These are phyloP conservation scores for Xanthoconium stramineum DNA, from an alignment of 768 basidiomycete genomes.

Conservation along the genomic window DNA sequence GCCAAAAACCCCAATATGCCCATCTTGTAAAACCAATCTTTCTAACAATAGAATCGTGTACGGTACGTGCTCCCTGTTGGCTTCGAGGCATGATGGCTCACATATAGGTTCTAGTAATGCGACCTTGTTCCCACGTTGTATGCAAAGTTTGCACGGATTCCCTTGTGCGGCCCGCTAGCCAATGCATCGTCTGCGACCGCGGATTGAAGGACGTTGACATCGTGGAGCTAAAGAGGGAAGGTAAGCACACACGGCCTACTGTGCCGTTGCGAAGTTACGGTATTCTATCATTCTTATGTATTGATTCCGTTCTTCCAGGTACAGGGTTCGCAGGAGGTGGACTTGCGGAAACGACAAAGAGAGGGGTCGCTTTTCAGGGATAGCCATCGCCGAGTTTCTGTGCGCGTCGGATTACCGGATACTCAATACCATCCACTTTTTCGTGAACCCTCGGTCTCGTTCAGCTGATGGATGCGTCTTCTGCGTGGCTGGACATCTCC, in stretches of 20 bases:
- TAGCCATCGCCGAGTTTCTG: slow-evolving; percentile 28
- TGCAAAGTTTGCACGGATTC: slow-evolving; percentile 92
- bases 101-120: slow-evolving; percentile 52
- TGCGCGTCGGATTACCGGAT: neutral
- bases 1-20: slow-evolving; percentile 66
- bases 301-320: slow-evolving; percentile 41
- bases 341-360: slow-evolving; percentile 79
- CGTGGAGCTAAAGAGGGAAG: slow-evolving; percentile 86
- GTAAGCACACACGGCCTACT: slow-evolving; percentile 36
- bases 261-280: neutral
- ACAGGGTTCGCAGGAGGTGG: slow-evolving; percentile 97
- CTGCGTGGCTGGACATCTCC: neutral
- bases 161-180: slow-evolving; percentile 70
- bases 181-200: slow-evolving; percentile 86
- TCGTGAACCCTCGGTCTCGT: neutral
- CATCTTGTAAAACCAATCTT: slow-evolving; percentile 80
- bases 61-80: slow-evolving; percentile 42
- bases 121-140: slow-evolving; percentile 85
- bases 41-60: slow-evolving; percentile 75
- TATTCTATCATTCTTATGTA: neutral
- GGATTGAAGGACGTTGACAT: slow-evolving; percentile 65
- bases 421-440: neutral
- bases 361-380: slow-evolving; percentile 85
- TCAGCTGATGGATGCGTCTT: neutral
- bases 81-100: neutral